Base-by-base conservation (phyloP, 2,329 filamentous ascomycete species). In the Ceratocystis albifundus region DNA sequence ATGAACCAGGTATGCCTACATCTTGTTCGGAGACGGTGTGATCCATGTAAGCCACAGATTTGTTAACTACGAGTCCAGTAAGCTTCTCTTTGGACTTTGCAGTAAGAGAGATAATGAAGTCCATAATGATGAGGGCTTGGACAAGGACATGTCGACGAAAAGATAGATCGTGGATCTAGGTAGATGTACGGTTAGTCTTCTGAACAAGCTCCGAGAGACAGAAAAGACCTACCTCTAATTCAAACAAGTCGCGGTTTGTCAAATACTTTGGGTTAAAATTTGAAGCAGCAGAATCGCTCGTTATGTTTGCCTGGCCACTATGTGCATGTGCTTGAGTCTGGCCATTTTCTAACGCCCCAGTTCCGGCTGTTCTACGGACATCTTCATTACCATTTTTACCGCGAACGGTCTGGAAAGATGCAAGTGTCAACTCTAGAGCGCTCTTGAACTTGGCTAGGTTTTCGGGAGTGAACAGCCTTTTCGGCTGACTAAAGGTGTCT, bases 241-340 rank as follows among this genome's bases (percentile, higher is more conserved):
- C 90, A 75, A 99, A 99, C 1, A 99, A 80, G 74, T 99, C 95
- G 70, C 88, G 84, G 74, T 92, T 97, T n/a, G 94, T 99, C 20
- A 99, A 82, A 74, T 99, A 99, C 74, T 97, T 99, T 1, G 95
- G 93, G 72, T 99, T 99, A 77, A 96, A 77, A 68, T 87, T 86
- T 48, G 67, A 66, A 8, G 64, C 68, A 36, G 64, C 64, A 2
- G 44, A 22, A 25, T 30, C 46, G 32, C 28, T 36, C 61, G 44
- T 44, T 25, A 12, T 46, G 32, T 36, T 17, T 7, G 22, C 15
- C 28, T n/a, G 45, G 20, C 45, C 22, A 15, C 53, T 28, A 57
- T 57, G 22, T 6, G 53, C 10, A n/a, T 28, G 53, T 28, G 53
- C 15, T 7, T 57, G 53, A 28, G 36, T 10, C 65, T 62, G 41